These are phyloP conservation scores for Hortiboletus flavorubellus DNA, from an alignment of 768 basidiomycete species.

Conservation along the genomic window DNA sequence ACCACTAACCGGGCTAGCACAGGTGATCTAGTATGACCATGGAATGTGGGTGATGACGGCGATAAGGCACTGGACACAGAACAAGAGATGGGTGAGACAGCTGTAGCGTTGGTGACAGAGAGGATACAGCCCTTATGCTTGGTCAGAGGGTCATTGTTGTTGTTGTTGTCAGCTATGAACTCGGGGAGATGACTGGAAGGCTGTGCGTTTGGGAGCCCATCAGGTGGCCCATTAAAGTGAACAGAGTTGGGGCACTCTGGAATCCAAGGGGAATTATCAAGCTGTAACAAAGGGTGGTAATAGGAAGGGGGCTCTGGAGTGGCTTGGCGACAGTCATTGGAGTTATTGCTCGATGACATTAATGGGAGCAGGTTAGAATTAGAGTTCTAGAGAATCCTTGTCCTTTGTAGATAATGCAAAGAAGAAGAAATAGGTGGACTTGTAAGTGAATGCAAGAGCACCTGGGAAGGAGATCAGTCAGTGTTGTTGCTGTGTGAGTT, in stretches of 20 bases:
- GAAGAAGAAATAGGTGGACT: slow-evolving; percentile 14
- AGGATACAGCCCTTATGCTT: slow-evolving; percentile 29
- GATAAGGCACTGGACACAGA: slow-evolving; percentile 10
- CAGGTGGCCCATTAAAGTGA: slow-evolving; percentile 9
- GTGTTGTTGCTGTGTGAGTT: slow-evolving; percentile 20
- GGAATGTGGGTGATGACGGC: slow-evolving; percentile 8
- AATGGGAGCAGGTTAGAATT: slow-evolving; percentile 19
- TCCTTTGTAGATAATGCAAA: slow-evolving; percentile 21
- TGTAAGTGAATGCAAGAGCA: slow-evolving; percentile 35
- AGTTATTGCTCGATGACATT: slow-evolving; percentile 29
- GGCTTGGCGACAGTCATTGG: slow-evolving; percentile 24
- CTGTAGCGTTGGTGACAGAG: slow-evolving; percentile 8
- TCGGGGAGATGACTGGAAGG: slow-evolving; percentile 9
- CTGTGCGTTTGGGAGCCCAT: slow-evolving; percentile 6
- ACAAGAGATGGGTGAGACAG: slow-evolving; percentile 13
- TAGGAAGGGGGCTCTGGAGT: slow-evolving; percentile 18
- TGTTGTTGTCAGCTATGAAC: slow-evolving; percentile 15
- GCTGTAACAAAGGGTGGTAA: slow-evolving; percentile 31
- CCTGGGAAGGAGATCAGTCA: slow-evolving; percentile 6
- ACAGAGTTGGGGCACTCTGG: slow-evolving; percentile 8
- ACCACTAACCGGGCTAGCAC: slow-evolving; percentile 30
- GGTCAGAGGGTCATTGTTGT: slow-evolving; percentile 20
- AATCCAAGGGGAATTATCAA: slow-evolving; percentile 29
- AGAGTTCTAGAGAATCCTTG: slow-evolving; percentile 14
- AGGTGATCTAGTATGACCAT: slow-evolving; percentile 31